Base-by-base conservation (phyloP, 2,329 filamentous ascomycete species). In the Microascus cirrosus region DNA sequence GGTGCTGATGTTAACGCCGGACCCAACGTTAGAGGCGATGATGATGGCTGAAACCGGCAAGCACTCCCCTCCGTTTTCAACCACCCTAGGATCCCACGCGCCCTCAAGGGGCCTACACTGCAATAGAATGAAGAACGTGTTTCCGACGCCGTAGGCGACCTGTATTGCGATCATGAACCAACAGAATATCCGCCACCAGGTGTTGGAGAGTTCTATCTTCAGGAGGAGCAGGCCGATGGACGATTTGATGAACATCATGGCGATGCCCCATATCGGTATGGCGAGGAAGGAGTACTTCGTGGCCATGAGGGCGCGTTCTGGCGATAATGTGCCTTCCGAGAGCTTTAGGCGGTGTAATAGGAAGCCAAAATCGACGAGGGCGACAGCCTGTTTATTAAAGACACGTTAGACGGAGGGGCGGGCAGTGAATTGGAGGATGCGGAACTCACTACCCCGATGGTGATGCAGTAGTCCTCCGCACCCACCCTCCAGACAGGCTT, bases 61-160 rank as follows among this genome's bases (percentile, higher is more conserved):
- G 20, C 54, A 56, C 10, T 20, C 24, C 2, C 24, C 54, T 5
- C 36, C 36, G 20, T 22, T 15, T 18, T 48, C 36, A 22, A 56
- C 24, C 1, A 50, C 42, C 11, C 15, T 20, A 2, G 54, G 39
- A 39, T 56, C n/a, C 54, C 54, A 56, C 22, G 36, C 10, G 3
- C 36, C 54, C 15, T 56, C 54, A 1, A 56, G 2, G 11, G 54
- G 54, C 13, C n/a, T 8, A 22, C 48, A 51, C 48, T 51, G 48
- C 8, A 56, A 35, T 22, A 59, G 25, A 34, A 59, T 56, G 57
- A 59, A 59, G 53, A 56, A 52, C 6, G 53, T 53, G 42, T 59
- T 59, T 10, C 57, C 57, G 25, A 59, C 18, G 53, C 57, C 53
- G n/a, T 52, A 59, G 20, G 39, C 53, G 10, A 32, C 6, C 18